These are phyloP conservation scores for Trichoderma gracile DNA, from an alignment of 2,329 filamentous ascomycete species.

Conservation along the genomic window DNA sequence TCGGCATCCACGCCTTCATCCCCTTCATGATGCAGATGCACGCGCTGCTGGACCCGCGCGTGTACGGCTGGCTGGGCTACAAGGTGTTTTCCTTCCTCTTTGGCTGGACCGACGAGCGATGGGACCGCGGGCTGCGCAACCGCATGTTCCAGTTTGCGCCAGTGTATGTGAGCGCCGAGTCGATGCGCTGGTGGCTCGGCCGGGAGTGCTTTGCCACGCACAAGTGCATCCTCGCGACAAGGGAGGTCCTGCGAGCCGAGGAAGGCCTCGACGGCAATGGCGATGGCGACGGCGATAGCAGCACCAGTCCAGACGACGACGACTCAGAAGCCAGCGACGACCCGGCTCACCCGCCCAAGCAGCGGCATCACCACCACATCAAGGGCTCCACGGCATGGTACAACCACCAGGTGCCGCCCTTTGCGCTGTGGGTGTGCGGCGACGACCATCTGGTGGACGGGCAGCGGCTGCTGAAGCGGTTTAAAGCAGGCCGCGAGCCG, in stretches of 20 bases:
- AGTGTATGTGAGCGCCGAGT: slow-evolving; percentile 85
- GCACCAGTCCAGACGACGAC: slow-evolving; percentile 2
- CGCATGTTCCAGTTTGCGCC: slow-evolving; percentile 92
- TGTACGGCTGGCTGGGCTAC: slow-evolving; percentile 85
- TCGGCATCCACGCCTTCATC: slow-evolving; percentile 92
- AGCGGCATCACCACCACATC: slow-evolving; percentile 35
- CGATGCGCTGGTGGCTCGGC: slow-evolving; percentile 95
- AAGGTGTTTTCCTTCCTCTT: slow-evolving; percentile 88
- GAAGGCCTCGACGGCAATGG: slow-evolving; percentile 53
- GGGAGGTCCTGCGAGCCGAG: slow-evolving; percentile 65
- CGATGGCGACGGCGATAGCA: neutral
- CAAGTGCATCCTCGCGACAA: slow-evolving; percentile 82
- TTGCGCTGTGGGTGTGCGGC: slow-evolving; percentile 86
- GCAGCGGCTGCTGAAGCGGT: slow-evolving; percentile 67
- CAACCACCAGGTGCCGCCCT: slow-evolving; percentile 72
- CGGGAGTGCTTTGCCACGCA: slow-evolving; percentile 76
- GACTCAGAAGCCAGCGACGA: slow-evolving; percentile 25
- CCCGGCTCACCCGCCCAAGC: neutral
- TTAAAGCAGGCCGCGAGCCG: slow-evolving; percentile 77
- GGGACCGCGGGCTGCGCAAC: slow-evolving; percentile 76
- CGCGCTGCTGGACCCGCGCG: slow-evolving; percentile 57
- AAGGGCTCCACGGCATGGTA: slow-evolving; percentile 74
- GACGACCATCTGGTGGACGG: slow-evolving; percentile 85
- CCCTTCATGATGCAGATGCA: slow-evolving; percentile 91
- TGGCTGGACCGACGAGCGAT: slow-evolving; percentile 79